These are phyloP conservation scores for Dunaliella sp. DNA, from an alignment of 139 green algal species.

Conservation along the genomic window DNA sequence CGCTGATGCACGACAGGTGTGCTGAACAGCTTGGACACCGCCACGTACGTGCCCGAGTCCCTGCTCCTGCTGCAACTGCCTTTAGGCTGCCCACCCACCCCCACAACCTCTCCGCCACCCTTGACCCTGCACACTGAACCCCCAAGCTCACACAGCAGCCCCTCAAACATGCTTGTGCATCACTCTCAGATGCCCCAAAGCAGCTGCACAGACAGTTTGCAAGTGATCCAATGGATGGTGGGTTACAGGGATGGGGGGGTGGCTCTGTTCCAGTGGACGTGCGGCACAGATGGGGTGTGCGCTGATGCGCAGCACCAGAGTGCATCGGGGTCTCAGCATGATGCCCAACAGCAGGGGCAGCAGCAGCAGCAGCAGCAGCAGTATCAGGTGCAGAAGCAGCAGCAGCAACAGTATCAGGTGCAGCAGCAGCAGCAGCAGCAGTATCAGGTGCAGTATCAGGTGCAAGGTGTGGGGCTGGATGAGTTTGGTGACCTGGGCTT, in stretches of 20 bases:
- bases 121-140: no score
- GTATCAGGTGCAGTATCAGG: no score
- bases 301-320: no score
- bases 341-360: no score
- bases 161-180: no score
- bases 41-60: background rate
- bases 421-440: background rate
- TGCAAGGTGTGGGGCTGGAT: background rate
- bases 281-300: no score
- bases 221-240: slow-evolving; percentile 3
- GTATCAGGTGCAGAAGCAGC: background rate
- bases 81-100: background rate
- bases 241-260: slow-evolving; percentile 4
- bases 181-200: background rate
- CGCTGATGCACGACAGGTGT: no score
- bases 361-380: background rate
- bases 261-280: background rate
- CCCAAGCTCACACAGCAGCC: no score
- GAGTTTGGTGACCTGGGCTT: background rate
- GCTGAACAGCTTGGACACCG: background rate
- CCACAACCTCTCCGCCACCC: background rate
- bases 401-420: background rate
- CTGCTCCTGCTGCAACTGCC: slow-evolving; percentile 8
- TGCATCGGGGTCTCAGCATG: no score
- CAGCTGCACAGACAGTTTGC: background rate